Percentiles rank a stretch among this genome's conserved stretches.
Conservation (phyloP, 2,329 filamentous ascomycete genomes). For the Sporothrix brunneoviolacea region DNA sequence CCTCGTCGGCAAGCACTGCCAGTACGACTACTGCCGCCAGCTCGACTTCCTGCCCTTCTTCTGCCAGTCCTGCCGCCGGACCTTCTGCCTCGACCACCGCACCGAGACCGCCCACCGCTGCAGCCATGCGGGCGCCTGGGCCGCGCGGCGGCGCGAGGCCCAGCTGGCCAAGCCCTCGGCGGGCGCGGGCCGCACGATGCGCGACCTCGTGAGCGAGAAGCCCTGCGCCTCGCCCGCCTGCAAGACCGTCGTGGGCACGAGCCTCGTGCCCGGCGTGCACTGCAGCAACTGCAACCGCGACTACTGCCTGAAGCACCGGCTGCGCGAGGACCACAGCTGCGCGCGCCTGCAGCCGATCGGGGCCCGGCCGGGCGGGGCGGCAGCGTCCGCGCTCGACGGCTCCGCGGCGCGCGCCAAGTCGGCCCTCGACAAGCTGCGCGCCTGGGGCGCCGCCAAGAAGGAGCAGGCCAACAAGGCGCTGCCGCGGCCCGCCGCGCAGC, state of each 20-base stretch:
- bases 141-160: slow-evolving; percentile 47
- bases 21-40: slow-evolving; percentile 84
- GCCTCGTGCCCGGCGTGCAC: slow-evolving; percentile 61
- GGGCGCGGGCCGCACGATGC: slow-evolving; percentile 48
- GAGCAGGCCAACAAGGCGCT: slow-evolving; percentile 52
- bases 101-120: slow-evolving; percentile 75
- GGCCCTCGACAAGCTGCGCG: slow-evolving; percentile 69
- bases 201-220: slow-evolving; percentile 52
- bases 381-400: slow-evolving; percentile 31
- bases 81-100: slow-evolving; percentile 91
- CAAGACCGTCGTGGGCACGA: slow-evolving; percentile 65
- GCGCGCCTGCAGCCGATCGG: slow-evolving; percentile 59
- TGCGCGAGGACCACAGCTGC: slow-evolving; percentile 80
- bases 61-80: slow-evolving; percentile 80
- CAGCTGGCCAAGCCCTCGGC: slow-evolving; percentile 47
- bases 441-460: slow-evolving; percentile 73
- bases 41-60: slow-evolving; percentile 94
- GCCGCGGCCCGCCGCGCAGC: slow-evolving; percentile 44
- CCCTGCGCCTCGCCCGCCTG: slow-evolving; percentile 61
- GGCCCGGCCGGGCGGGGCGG: slow-evolving; percentile 28
- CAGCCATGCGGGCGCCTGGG: slow-evolving; percentile 54
- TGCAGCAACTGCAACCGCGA: slow-evolving; percentile 64
- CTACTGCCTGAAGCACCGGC: slow-evolving; percentile 72
- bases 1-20: slow-evolving; percentile 83
- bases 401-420: slow-evolving; percentile 60